These are phyloP conservation scores for Paramecium biaurelia DNA, from an alignment of 73 alveolate genomes.

Conservation along the genomic window DNA sequence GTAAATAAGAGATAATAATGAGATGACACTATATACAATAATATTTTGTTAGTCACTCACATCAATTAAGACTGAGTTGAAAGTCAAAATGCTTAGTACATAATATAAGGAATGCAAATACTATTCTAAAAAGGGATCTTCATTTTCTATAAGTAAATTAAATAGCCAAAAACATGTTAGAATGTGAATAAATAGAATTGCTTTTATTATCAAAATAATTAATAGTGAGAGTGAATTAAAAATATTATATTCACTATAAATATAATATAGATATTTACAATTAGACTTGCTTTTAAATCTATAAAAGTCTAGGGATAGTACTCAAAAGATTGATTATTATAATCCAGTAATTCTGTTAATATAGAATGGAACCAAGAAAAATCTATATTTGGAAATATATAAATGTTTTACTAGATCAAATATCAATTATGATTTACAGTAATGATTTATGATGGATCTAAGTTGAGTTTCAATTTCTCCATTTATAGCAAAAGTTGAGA, in stretches of 20 bases:
- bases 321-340: background rate
- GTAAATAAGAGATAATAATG: background rate
- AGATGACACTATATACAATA: background rate
- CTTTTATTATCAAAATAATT: background rate
- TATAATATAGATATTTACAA: background rate
- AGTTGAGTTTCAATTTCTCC: background rate
- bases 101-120: background rate
- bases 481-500: background rate
- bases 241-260: background rate
- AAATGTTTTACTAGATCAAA: background rate
- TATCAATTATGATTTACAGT: background rate
- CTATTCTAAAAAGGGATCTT: background rate
- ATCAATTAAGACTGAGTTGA: background rate
- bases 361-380: background rate
- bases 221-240: background rate
- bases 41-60: background rate
- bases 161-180: slow-evolving; percentile 17
- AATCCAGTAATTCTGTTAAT: background rate
- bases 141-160: background rate
- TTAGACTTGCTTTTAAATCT: background rate
- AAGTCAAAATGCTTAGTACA: background rate
- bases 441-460: background rate
- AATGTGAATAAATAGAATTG: background rate
- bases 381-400: background rate
- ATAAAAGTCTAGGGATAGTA: background rate